phyloP scores from a whole-genome alignment of 495 filamentous ascomycete genomes.

The Talaromyces liani region DNA sequence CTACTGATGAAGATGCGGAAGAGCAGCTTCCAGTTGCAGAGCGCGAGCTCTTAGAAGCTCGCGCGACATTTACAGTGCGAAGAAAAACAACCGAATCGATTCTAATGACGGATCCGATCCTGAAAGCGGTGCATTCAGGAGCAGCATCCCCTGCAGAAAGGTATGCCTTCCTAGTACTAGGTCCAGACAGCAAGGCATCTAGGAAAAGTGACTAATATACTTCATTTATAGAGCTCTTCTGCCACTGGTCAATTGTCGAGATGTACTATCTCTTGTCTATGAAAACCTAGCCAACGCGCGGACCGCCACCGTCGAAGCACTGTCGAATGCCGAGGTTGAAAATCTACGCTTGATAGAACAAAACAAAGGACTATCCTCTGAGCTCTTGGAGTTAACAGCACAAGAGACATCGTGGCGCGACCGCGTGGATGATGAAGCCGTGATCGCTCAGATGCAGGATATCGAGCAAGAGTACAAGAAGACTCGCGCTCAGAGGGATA shows the following conservation, averaged over 20 bases:
- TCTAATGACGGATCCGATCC: conserved; percentile 60
- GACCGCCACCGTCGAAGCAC: conserved; percentile 33
- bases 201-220: neutral
- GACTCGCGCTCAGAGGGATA: conserved; percentile 57
- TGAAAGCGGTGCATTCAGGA: conserved; percentile 69
- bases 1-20: conserved; percentile 35
- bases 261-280: conserved; percentile 52
- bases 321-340: conserved; percentile 49
- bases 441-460: conserved; percentile 44
- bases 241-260: conserved; percentile 58
- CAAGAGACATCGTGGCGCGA: conserved; percentile 46
- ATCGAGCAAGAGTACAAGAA: conserved; percentile 48
- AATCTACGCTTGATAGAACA: conserved; percentile 43
- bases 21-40: conserved; percentile 49
- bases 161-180: conserved; percentile 29
- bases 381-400: conserved; percentile 53
- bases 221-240: conserved; percentile 49
- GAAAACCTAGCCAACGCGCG: conserved; percentile 48
- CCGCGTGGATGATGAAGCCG: conserved; percentile 39
- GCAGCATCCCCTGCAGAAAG: conserved; percentile 59
- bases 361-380: conserved; percentile 55
- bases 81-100: conserved; percentile 59
- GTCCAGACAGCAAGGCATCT: neutral
- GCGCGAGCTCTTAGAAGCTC: conserved; percentile 58
- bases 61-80: conserved; percentile 58